Conservation (phyloP, 805 yeast species). For the Wickerhamomyces queroliae region DNA sequence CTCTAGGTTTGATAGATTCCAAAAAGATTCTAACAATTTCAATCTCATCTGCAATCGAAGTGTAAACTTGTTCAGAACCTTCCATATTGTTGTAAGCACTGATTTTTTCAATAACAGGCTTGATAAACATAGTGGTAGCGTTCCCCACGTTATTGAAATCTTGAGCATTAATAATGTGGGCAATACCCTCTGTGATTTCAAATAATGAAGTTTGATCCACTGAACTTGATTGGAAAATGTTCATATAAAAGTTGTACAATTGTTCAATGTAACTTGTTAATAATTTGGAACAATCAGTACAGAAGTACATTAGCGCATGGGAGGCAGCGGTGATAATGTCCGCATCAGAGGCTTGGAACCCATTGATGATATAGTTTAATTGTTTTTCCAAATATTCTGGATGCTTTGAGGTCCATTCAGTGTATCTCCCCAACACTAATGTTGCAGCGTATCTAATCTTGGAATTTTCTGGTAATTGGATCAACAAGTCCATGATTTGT, state of each 20-base stretch:
- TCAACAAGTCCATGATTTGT: slow-evolving; percentile 61
- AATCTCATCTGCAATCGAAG: slow-evolving; percentile 62
- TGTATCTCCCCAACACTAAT: slow-evolving; percentile 89
- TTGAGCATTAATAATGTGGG: slow-evolving; percentile 68
- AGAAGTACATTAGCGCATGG: slow-evolving; percentile 88
- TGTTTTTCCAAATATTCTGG: slow-evolving; percentile 79
- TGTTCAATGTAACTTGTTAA: slow-evolving; percentile 68
- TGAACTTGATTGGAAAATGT: slow-evolving; percentile 35
- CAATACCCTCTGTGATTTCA: slow-evolving; percentile 86
- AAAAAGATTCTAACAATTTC: slow-evolving; percentile 63
- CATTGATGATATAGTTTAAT: slow-evolving; percentile 75
- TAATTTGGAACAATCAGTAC: slow-evolving; percentile 78
- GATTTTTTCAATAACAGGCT: slow-evolving; percentile 52
- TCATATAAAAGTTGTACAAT: slow-evolving; percentile 65
- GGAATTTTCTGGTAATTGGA: slow-evolving; percentile 75
- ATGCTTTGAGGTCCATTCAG: slow-evolving; percentile 90
- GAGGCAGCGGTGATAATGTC: slow-evolving; percentile 78
- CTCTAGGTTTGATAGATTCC: slow-evolving; percentile 44
- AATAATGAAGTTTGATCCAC: slow-evolving; percentile 65
- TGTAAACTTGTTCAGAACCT: slow-evolving; percentile 30
- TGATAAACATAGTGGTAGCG: slow-evolving; percentile 56
- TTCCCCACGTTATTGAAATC: slow-evolving; percentile 46
- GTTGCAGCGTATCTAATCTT: slow-evolving; percentile 91
- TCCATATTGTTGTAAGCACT: slow-evolving; percentile 18
- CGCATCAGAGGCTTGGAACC: slow-evolving; percentile 41